These are phyloP conservation scores for Viridothelium virens DNA, from an alignment of 495 filamentous ascomycete species.

Conservation along the genomic window DNA sequence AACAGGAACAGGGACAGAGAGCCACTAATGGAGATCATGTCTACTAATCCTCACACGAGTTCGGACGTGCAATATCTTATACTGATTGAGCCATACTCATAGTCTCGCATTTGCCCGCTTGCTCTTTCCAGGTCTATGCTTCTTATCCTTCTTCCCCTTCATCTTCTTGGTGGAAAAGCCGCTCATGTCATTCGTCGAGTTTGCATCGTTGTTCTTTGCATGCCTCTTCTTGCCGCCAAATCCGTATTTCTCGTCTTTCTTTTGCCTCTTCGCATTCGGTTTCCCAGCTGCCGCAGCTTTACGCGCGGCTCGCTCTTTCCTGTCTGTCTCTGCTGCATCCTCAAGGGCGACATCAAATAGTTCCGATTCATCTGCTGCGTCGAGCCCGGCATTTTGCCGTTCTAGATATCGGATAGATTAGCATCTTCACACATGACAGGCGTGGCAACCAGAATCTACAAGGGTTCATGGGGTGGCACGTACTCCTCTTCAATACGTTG, in stretches of 20 bases:
- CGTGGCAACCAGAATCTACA: neutral
- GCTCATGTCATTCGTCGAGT: constrained; percentile 66
- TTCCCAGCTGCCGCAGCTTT: constrained; percentile 27
- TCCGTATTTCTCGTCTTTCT: constrained; percentile 88
- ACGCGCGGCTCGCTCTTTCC: constrained; percentile 41
- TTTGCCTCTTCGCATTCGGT: constrained; percentile 62
- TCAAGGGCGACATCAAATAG: constrained; percentile 94
- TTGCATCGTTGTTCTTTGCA: constrained; percentile 79
- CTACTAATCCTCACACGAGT: neutral
- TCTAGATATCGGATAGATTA: constrained; percentile 47
- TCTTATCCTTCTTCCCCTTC: constrained; percentile 49
- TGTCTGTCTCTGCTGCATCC: constrained; percentile 49
- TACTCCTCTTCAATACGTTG: constrained; percentile 86
- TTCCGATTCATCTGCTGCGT: constrained; percentile 65
- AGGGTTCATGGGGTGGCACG: constrained; percentile 27
- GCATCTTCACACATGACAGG: constrained; percentile 16
- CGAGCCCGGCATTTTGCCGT: constrained; percentile 61
- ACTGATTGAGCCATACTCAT: neutral
- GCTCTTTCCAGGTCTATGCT: constrained; percentile 58
- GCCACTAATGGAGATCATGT: neutral
- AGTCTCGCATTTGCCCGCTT: constrained; percentile 41
- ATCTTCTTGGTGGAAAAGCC: constrained; percentile 76
- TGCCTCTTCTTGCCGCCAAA: constrained; percentile 91
- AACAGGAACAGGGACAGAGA: neutral
- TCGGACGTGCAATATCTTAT: neutral